Percentiles rank a stretch among this genome's conserved stretches.
Evolutionary conservation across 108 stramenopile species (phyloP).

Genomic region (Craspedostauros australis): DNA sequence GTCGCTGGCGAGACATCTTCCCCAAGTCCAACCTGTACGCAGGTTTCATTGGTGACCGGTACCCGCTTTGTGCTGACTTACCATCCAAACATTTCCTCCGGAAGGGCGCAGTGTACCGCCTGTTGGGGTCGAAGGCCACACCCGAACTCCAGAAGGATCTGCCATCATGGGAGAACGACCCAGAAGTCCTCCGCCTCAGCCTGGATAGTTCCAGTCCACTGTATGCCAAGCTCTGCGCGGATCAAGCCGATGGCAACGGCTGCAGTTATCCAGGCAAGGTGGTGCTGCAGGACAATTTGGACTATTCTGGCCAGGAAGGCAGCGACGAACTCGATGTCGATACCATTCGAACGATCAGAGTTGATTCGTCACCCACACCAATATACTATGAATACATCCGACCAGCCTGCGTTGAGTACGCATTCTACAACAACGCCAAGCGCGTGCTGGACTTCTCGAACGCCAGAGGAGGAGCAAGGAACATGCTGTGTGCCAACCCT

Average conservation of each 20-base stretch:
- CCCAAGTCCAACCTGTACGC: slow-evolving; percentile 41
- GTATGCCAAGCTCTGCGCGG: slow-evolving; percentile 20
- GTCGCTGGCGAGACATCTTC: too few species aligned
- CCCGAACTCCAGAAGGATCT: slow-evolving; percentile 21
- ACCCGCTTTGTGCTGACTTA: slow-evolving; percentile 39
- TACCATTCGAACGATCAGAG: slow-evolving; percentile 39
- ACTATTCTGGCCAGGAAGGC: slow-evolving; percentile 26
- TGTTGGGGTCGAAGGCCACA: slow-evolving; percentile 28
- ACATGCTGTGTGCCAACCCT: slow-evolving; percentile 25
- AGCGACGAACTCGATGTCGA: slow-evolving; percentile 43
- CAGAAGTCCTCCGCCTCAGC: slow-evolving; percentile 4
- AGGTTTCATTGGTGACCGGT: slow-evolving; percentile 40
- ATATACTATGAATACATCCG: slow-evolving; percentile 50
- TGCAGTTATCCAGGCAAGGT: slow-evolving; percentile 16
- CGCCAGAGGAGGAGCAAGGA: too few species aligned
- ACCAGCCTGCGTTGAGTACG: slow-evolving; percentile 43
- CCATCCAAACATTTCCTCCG: slow-evolving; percentile 32
- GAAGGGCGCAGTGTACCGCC: slow-evolving; percentile 41
- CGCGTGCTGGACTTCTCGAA: too few species aligned
- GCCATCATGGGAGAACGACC: slow-evolving; percentile 11
- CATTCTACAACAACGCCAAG: slow-evolving; percentile 42
- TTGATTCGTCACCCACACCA: slow-evolving; percentile 19
- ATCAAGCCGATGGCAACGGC: neutral
- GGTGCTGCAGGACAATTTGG: slow-evolving; percentile 19
- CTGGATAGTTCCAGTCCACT: slow-evolving; percentile 13